These are phyloP conservation scores for Quercus glauca DNA, from an alignment of 306 rosid species.

Conservation along the genomic window DNA sequence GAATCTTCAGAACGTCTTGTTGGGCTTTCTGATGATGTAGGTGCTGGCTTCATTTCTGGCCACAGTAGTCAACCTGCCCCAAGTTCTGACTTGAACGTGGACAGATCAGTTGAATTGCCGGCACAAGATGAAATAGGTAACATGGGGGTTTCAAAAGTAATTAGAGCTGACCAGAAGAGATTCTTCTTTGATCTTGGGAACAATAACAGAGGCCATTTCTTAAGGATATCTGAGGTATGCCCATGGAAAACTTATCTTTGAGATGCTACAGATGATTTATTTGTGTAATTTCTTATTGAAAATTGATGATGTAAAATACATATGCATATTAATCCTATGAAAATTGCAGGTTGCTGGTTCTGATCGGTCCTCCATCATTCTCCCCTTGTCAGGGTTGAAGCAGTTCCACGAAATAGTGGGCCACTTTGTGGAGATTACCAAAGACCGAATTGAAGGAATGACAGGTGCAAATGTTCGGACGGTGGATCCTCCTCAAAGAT, in stretches of 20 bases:
- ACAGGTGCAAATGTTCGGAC: slow-evolving; percentile 90
- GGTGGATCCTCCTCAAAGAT: slow-evolving; percentile 90
- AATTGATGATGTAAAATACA: slow-evolving; percentile 17
- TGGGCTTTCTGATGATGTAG: slow-evolving; percentile 99
- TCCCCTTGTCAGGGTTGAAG: slow-evolving; percentile 93
- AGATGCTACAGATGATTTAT: slow-evolving; percentile 14
- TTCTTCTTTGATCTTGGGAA: slow-evolving; percentile 97
- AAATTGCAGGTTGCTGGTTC: slow-evolving; percentile 94
- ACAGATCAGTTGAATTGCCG: slow-evolving; percentile 79
- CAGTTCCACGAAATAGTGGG: slow-evolving; percentile 98
- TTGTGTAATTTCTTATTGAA: slow-evolving; percentile 3
- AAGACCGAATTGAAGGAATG: slow-evolving; percentile 95
- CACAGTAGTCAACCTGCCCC: slow-evolving; percentile 81
- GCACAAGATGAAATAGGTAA: slow-evolving; percentile 85
- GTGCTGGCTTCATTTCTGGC: slow-evolving; percentile 98
- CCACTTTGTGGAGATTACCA: slow-evolving; percentile 98
- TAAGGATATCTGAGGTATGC: slow-evolving; percentile 95
- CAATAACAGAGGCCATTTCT: slow-evolving; percentile 97
- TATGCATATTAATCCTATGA: slow-evolving; percentile 7
- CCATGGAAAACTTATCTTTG: slow-evolving; percentile 5
- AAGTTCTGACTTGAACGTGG: slow-evolving; percentile 80
- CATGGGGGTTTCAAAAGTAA: slow-evolving; percentile 91
- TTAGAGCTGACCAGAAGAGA: slow-evolving; percentile 94
- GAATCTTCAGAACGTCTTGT: slow-evolving; percentile 84
- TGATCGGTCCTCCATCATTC: slow-evolving; percentile 97